Base-by-base conservation (phyloP, 495 filamentous ascomycete genomes). In the Podospora anserina region DNA sequence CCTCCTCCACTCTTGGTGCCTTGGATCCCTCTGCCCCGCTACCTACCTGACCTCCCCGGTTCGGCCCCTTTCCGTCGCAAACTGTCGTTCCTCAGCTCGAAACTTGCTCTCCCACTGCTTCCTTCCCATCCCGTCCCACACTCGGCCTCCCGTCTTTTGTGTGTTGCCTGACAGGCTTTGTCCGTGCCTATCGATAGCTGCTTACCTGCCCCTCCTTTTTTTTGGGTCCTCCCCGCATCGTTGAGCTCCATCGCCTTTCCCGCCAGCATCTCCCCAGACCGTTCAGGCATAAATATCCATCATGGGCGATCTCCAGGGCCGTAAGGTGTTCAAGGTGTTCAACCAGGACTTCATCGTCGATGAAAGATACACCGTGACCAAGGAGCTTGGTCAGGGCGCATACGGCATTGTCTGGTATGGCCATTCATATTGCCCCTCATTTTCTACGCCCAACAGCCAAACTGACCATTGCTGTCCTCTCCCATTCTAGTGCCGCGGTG, bases 301-400 rank as follows among this genome's bases (percentile, higher is more conserved):
- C 69, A 94, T 93, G 91, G 83, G 86, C 73, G 91, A 93, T 78
- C 82, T 96, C 63, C 87, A 89, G 71, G 92, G 92, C 76, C 91
- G 94, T 77, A 97, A 96, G 84, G 86, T 93, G 80, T 99, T 98
- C 87, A 98, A 98, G 90, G 95, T 98, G 76, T 99, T 99, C 84
- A 97, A 97, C 86, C 95, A 99, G 79, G 95, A 99, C 83, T 99
- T 99, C 76, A 90, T 97, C 71, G 95, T 99, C 69, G 96, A 97
- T 77, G 94, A 98, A 81, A 88, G 96, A 63, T 99, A 99, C 83
- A 96, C 90, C 76, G 95, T 99, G 69, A 99, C 94, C 65, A 99
- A 99, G 85, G 95, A 99, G 82, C 86, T 99, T 56, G 95, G 96
- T 27, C 95, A 99, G 77, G 95, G 95, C 70, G 96, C 95, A 68